phyloP scores from a whole-genome alignment of 1,284 basidiomycete species.

The Pterulicium gracile region DNA sequence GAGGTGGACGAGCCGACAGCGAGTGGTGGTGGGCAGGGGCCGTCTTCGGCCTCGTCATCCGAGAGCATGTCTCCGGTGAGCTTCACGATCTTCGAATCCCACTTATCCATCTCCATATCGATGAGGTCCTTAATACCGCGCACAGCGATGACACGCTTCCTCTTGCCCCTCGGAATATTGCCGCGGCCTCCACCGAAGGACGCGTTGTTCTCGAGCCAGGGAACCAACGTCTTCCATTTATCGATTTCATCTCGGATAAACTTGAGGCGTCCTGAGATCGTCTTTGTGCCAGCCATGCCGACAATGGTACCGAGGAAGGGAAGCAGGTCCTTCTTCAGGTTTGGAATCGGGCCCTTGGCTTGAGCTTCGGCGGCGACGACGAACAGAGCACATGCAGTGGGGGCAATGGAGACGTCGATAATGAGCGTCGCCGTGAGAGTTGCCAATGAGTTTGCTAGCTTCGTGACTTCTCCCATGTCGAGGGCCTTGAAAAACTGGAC shows the following conservation, averaged over 20 bases:
- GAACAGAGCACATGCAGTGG: not conserved
- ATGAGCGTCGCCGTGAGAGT: not conserved
- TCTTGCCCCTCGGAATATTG: not conserved
- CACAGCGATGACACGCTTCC: not conserved
- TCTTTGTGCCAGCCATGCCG: not conserved
- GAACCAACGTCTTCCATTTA: conserved; percentile 1
- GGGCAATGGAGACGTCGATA: not conserved
- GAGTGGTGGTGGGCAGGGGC: not conserved
- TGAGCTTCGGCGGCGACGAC: not conserved
- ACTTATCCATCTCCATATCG: conserved; percentile 1
- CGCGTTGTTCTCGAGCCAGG: not conserved
- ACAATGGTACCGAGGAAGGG: not conserved
- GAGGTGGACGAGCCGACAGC: not conserved
- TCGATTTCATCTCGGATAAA: conserved; percentile 1
- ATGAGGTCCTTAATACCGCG: not conserved
- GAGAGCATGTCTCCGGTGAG: not conserved
- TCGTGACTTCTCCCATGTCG: not conserved
- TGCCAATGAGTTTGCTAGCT: not conserved
- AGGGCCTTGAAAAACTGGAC: not conserved
- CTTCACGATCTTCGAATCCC: conserved; percentile 1
- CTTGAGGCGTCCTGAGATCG: not conserved
- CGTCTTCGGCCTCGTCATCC: not conserved
- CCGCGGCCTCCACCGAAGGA: not conserved
- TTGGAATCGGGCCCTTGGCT: not conserved
- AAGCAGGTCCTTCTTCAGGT: not conserved